Evolutionary conservation across 2,329 filamentous ascomycete species (phyloP), one percentile per base, ranked within the genome.

Genomic region (Fusarium caatingaense): DNA sequence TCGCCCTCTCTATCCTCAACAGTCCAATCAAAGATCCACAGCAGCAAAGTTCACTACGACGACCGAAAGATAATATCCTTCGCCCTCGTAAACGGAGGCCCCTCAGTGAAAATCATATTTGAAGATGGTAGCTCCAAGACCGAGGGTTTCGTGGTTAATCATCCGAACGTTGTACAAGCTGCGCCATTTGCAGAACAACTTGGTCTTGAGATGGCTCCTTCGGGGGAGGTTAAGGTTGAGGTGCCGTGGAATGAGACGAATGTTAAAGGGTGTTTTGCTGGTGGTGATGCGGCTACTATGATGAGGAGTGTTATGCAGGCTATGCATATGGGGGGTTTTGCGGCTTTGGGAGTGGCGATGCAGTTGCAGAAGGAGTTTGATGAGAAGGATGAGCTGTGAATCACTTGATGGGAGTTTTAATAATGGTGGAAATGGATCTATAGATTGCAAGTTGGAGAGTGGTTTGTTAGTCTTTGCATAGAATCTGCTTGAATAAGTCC

Each of bases 181-280:
- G 80, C 81, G 1, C 74, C 79, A 1, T 83, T 84, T 71, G 81
- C 73, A 23, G 77, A 77, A 58, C 83, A 83, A 67, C 79, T 84
- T 25, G 82, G 79, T 11, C 76, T 88, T 7, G 80, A 84, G 62
- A 63, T 79, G n/a, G 76, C 77, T 18, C 75, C 78, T 0, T 74
- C 73, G 27, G 85, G 85, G 0, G 82, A 85, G 34, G 79, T 88
- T 30, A 79, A 82, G 56, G 75, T 77, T 1, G 77, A 76, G 21
- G 67, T 74, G 3, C 84, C 85, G 37, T 85, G 87, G 70, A 79
- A 83, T 42, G 79, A 83, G 73, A 87, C 86, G 6, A 85, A 75
- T 56, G 80, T 87, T 1, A 75, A 77, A 4, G 87, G 87, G 0
- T 83, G 86, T 5, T 88, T 85, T 76, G 86, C 86, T 0, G 84